These are phyloP conservation scores for Calonectria naviculata DNA, from an alignment of 2,329 filamentous ascomycete genomes.

Conservation along the genomic window DNA sequence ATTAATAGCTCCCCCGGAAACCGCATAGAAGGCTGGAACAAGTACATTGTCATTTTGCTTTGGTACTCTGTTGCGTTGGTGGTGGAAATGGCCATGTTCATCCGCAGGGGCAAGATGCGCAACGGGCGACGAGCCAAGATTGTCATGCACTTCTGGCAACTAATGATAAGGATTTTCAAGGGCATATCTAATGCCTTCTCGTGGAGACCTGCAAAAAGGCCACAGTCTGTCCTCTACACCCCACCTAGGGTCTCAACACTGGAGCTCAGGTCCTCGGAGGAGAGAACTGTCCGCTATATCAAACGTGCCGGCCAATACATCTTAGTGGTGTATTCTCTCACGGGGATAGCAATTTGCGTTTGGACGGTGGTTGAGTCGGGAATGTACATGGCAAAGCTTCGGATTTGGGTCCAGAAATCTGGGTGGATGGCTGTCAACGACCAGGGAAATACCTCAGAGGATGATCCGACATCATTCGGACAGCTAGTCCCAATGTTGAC, in stretches of 20 bases:
- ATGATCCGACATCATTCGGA: constrained; percentile 22
- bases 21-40: constrained; percentile 24
- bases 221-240: neutral
- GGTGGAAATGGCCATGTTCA: constrained; percentile 18
- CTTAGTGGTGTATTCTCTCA: constrained; percentile 9
- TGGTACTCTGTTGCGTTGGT: constrained; percentile 13
- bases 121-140: constrained; percentile 8
- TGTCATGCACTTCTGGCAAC: neutral
- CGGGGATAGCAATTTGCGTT: constrained; percentile 14
- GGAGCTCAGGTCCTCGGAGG: neutral
- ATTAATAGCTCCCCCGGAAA: constrained; percentile 10
- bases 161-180: neutral
- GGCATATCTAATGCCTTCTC: neutral
- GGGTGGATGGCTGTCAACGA: constrained; percentile 12
- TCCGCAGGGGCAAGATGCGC: constrained; percentile 16
- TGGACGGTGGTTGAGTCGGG: constrained; percentile 21
- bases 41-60: constrained; percentile 18
- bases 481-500: constrained; percentile 22
- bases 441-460: constrained; percentile 7
- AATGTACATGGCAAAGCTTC: constrained; percentile 6
- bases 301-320: constrained; percentile 15
- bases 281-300: neutral
- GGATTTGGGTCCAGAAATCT: constrained; percentile 9
- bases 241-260: neutral
- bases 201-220: neutral